These are phyloP conservation scores for Wallacemonas collosoma DNA, from an alignment of 208 protist species.

Conservation along the genomic window DNA sequence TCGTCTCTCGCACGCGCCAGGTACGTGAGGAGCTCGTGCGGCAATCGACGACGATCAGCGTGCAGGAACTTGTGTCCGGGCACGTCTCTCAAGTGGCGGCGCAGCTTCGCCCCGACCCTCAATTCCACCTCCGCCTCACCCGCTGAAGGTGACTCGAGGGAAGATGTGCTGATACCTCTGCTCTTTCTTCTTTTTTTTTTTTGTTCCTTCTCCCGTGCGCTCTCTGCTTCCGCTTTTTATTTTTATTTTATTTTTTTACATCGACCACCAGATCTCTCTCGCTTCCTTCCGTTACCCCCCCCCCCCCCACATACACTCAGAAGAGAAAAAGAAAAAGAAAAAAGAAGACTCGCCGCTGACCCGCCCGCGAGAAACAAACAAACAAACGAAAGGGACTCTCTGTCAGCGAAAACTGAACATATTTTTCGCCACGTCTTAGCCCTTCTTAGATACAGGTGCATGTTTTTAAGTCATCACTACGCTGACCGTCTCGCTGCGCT, in stretches of 20 bases:
- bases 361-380: too few species aligned
- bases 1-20: conserved; percentile 17
- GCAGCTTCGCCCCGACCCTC: conserved; percentile 26
- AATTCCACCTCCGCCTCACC: conserved; percentile 20
- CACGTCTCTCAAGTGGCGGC: conserved; percentile 27
- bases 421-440: too few species aligned
- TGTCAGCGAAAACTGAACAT: too few species aligned
- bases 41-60: background rate
- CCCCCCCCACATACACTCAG: too few species aligned
- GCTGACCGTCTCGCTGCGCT: too few species aligned
- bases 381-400: too few species aligned
- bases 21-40: conserved; percentile 21
- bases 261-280: background rate
- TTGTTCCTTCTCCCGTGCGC: conserved; percentile 4
- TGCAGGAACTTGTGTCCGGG: conserved; percentile 19
- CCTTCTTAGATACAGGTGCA: too few species aligned
- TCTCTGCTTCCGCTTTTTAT: conserved; percentile 15
- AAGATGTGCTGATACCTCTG: background rate
- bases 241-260: conserved; percentile 15
- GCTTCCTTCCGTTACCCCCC: too few species aligned
- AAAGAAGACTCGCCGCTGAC: too few species aligned
- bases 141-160: background rate
- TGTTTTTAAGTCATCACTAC: too few species aligned
- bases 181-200: conserved; percentile 22
- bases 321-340: too few species aligned